Evolutionary conservation across 2,329 filamentous ascomycete genomes (phyloP).

Genomic region (Aphanoascus verrucosus): DNA sequence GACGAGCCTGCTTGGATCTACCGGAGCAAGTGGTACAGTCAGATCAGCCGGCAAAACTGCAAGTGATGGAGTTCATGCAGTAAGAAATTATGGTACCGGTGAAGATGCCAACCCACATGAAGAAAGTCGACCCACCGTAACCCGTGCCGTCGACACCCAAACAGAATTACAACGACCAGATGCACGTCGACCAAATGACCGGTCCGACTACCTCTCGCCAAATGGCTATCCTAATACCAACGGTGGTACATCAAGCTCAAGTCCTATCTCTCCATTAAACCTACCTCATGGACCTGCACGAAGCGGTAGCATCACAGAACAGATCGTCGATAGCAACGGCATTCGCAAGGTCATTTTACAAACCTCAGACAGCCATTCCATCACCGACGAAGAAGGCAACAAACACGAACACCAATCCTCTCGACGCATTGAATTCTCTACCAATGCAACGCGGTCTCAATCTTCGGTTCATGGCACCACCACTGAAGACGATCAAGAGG

Average conservation of each 20-base stretch:
- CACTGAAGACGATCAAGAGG: background rate
- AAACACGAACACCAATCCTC: background rate
- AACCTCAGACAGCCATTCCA: constrained; percentile 33
- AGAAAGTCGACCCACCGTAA: background rate
- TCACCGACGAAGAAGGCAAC: constrained; percentile 6
- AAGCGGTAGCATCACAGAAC: constrained; percentile 70
- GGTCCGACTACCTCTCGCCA: constrained; percentile 19
- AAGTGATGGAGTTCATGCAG: constrained; percentile 55
- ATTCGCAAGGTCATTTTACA: constrained; percentile 67
- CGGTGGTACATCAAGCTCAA: background rate
- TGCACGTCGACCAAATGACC: background rate
- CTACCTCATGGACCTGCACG: constrained; percentile 45
- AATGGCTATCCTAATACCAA: constrained; percentile 4
- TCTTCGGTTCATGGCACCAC: background rate
- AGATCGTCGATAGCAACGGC: constrained; percentile 61
- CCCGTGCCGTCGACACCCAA: background rate
- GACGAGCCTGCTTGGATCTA: constrained; percentile 35
- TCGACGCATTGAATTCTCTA: background rate
- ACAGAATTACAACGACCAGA: background rate
- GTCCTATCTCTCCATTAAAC: constrained; percentile 23
- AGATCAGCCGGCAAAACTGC: constrained; percentile 46
- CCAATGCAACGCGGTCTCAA: background rate
- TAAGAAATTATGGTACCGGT: constrained; percentile 45
- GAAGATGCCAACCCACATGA: constrained; percentile 17
- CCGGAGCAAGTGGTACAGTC: constrained; percentile 45